phyloP scores from a whole-genome alignment of 2,329 filamentous ascomycete genomes.

The Colletotrichum truncatum region DNA sequence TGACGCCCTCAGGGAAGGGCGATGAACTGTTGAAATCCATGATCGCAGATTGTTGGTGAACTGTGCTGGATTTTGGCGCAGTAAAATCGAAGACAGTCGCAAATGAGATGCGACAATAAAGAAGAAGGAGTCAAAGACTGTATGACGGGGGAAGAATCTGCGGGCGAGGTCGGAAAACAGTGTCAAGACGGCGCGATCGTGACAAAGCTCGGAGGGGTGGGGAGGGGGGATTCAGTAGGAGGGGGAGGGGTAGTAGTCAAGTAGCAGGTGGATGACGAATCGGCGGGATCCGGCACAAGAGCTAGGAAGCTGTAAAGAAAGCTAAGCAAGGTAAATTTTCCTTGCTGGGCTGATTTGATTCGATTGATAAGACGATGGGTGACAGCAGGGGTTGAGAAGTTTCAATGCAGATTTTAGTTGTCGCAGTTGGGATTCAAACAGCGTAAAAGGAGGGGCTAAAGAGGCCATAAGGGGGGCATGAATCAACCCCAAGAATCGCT shows the following conservation, averaged over 20 bases:
- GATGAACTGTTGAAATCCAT: constrained; percentile 76
- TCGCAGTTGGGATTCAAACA: constrained; percentile 13
- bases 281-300: constrained; percentile 12
- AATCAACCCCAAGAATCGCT: background rate
- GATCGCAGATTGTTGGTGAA: background rate
- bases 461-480: background rate
- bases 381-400: constrained; percentile 15
- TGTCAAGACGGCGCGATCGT: constrained; percentile 19
- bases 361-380: constrained; percentile 22
- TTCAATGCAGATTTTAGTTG: constrained; percentile 16
- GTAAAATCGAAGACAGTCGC: background rate
- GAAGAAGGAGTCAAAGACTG: background rate
- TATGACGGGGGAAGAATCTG: constrained; percentile 14
- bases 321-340: background rate
- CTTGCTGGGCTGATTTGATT: background rate
- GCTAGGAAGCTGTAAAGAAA: background rate
- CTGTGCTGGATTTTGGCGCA: background rate
- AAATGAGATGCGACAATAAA: background rate
- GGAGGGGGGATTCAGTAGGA: background rate
- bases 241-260: constrained; percentile 7
- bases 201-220: constrained; percentile 22
- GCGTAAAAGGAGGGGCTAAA: constrained; percentile 15
- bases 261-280: constrained; percentile 22
- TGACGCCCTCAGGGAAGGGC: constrained; percentile 78
- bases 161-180: constrained; percentile 3